These are phyloP conservation scores for Boechera divaricarpa DNA, from an alignment of 345 rosid species.

Conservation along the genomic window DNA sequence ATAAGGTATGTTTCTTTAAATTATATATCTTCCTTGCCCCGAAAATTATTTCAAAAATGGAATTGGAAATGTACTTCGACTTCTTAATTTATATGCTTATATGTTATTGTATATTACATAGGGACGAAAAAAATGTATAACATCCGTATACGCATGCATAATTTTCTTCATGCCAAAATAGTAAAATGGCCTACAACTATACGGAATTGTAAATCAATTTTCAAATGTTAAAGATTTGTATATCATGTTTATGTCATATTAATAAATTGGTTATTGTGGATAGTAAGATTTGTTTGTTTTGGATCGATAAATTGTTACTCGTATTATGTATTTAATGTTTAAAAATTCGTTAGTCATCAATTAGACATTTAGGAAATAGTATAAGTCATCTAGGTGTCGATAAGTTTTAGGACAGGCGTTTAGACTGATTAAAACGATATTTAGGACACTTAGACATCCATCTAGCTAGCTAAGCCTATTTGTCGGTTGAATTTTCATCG, in stretches of 20 bases:
- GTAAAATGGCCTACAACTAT: too few species aligned
- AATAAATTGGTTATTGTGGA: background rate
- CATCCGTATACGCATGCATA: slow-evolving; percentile 3
- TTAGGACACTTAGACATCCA: background rate
- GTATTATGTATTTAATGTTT: background rate
- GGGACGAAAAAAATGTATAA: background rate
- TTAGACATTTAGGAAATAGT: background rate
- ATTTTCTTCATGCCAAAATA: too few species aligned
- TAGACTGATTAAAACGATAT: background rate
- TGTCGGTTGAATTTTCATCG: background rate
- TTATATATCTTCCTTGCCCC: slow-evolving; percentile 13
- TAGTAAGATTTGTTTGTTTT: background rate
- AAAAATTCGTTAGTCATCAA: background rate
- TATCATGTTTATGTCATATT: background rate
- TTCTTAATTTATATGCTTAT: background rate
- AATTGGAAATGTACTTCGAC: background rate
- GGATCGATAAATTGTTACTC: background rate
- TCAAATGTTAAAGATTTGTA: too few species aligned
- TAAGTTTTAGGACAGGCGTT: background rate
- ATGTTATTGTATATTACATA: background rate
- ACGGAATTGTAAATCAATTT: too few species aligned
- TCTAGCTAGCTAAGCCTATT: background rate
- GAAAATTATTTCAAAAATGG: background rate
- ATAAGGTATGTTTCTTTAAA: background rate
- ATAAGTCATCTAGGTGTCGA: background rate